Conservation (phyloP, 768 basidiomycete genomes). For the Leucocoprinus leucothites region DNA sequence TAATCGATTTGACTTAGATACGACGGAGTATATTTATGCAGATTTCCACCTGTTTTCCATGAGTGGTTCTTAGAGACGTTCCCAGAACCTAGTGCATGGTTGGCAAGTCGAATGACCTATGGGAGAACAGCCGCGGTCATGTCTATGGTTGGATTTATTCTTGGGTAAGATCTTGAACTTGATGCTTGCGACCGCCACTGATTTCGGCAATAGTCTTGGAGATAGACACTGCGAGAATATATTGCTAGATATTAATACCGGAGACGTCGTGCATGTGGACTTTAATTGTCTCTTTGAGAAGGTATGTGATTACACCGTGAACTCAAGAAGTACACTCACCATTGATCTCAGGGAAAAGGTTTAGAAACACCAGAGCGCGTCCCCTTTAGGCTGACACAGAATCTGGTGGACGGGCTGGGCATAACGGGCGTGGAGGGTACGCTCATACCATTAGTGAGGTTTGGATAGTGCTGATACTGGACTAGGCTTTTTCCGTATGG, state of each 20-base stretch:
- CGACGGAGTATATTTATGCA: slow-evolving; percentile 23
- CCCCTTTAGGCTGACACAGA: slow-evolving; percentile 93
- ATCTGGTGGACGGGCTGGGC: slow-evolving; percentile 88
- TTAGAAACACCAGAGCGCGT: slow-evolving; percentile 89
- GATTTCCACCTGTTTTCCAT: slow-evolving; percentile 85
- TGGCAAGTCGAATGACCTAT: slow-evolving; percentile 83
- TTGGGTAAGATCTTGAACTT: slow-evolving; percentile 59
- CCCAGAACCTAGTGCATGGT: slow-evolving; percentile 95
- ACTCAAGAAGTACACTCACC: background rate
- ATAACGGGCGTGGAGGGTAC: slow-evolving; percentile 89
- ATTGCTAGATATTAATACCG: slow-evolving; percentile 81
- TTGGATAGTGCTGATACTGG: background rate
- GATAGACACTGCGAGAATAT: slow-evolving; percentile 98
- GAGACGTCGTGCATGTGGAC: slow-evolving; percentile 94
- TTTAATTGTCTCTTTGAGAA: slow-evolving; percentile 98
- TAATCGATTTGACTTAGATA: background rate
- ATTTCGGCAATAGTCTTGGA: slow-evolving; percentile 65
- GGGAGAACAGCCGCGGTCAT: slow-evolving; percentile 92
- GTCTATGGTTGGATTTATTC: slow-evolving; percentile 97
- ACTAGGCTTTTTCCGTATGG: slow-evolving; percentile 81
- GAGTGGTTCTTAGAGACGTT: slow-evolving; percentile 98
- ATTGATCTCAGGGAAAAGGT: slow-evolving; percentile 55
- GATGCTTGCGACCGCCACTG: background rate
- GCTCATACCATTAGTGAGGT: slow-evolving; percentile 3
- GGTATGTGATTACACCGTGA: slow-evolving; percentile 36